Evolutionary conservation across 306 rosid genomes (phyloP).

Genomic region (Sicyos baderoa): DNA sequence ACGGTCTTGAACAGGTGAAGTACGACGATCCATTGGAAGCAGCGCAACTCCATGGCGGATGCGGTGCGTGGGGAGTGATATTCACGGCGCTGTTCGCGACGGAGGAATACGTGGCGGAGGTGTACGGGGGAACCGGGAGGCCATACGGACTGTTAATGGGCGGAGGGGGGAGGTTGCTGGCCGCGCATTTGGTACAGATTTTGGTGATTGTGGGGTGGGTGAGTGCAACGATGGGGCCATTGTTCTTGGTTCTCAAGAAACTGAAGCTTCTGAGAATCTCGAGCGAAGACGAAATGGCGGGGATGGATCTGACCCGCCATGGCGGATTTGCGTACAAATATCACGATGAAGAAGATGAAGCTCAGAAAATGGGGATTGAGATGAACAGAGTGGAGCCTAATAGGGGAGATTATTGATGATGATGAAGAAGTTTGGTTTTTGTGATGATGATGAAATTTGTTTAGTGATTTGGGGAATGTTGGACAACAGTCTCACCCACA

Average conservation of each 20-base stretch:
- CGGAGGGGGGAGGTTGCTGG: constrained; percentile 58
- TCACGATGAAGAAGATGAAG: constrained; percentile 44
- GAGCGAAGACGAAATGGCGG: constrained; percentile 64
- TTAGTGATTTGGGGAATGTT: not conserved
- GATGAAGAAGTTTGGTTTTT: not conserved
- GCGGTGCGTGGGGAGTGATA: constrained; percentile 91
- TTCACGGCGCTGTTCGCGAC: constrained; percentile 78
- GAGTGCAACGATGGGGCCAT: constrained; percentile 83
- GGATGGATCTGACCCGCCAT: constrained; percentile 93
- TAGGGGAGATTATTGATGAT: not conserved
- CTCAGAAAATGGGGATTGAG: constrained; percentile 23
- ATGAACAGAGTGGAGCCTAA: constrained; percentile 42
- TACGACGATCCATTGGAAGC: constrained; percentile 83
- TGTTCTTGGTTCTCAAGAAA: constrained; percentile 49
- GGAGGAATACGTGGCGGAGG: constrained; percentile 51
- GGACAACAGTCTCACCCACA: too few species aligned
- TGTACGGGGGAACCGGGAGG: constrained; percentile 37
- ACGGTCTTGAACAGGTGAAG: too few species aligned
- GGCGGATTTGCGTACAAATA: constrained; percentile 82
- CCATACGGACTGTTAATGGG: constrained; percentile 66
- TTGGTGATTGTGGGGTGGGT: constrained; percentile 72
- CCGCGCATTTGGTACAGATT: constrained; percentile 65
- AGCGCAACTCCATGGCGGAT: constrained; percentile 88
- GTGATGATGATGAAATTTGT: not conserved
- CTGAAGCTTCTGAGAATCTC: constrained; percentile 64